phyloP scores from a whole-genome alignment of 139 green algal species.

The Chlorella vulgaris region DNA sequence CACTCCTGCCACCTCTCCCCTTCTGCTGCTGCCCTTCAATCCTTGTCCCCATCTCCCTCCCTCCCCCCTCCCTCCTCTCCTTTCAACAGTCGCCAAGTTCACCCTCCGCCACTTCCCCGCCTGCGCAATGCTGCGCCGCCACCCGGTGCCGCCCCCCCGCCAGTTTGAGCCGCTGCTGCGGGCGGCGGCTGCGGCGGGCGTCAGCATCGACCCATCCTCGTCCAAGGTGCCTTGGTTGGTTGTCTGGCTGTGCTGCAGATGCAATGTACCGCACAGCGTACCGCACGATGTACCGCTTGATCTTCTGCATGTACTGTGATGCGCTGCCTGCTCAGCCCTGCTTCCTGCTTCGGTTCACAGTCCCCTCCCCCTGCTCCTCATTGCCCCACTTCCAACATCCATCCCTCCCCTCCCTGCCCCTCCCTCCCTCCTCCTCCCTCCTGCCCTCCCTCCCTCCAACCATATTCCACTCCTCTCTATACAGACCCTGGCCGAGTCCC shows the following conservation, averaged over 20 bases:
- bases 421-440: not conserved
- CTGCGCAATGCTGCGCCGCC: slow-evolving; percentile 80
- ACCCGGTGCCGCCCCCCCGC: slow-evolving; percentile 70
- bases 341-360: too few relatives aligned
- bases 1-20: too few relatives aligned
- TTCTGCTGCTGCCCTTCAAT: too few relatives aligned
- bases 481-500: slow-evolving; percentile 69
- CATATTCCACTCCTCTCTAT: too few relatives aligned
- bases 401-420: not conserved
- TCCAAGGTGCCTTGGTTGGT: slow-evolving; percentile 34
- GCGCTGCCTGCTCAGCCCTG: not conserved
- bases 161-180: slow-evolving; percentile 77
- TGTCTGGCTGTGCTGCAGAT: not conserved
- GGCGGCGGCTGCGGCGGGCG: slow-evolving; percentile 65
- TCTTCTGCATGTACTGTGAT: not conserved
- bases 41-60: too few relatives aligned
- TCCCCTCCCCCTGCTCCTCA: too few relatives aligned
- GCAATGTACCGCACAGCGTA: not conserved
- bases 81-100: slow-evolving; percentile 72
- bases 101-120: slow-evolving; percentile 81
- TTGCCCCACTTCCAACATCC: not conserved
- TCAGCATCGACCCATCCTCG: slow-evolving; percentile 68
- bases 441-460: too few relatives aligned
- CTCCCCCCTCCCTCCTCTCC: not conserved
- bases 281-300: too few relatives aligned